phyloP scores from a whole-genome alignment of 805 yeast genomes.

The Tetrapisispora namnaoensis region DNA sequence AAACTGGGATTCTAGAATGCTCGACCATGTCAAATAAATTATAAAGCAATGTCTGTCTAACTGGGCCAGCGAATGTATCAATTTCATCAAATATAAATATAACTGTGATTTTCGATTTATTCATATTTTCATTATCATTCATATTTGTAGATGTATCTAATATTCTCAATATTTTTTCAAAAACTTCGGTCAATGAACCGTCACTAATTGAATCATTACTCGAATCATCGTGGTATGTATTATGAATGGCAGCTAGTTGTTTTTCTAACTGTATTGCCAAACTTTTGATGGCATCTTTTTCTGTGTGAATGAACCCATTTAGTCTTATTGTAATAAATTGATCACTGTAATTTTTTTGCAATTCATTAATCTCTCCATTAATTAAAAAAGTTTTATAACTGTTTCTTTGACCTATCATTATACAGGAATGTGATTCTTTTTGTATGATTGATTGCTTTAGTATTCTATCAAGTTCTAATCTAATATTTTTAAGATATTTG shows the following conservation, averaged over 20 bases:
- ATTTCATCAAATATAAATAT: slow-evolving; percentile 78
- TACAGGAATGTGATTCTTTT: slow-evolving; percentile 71
- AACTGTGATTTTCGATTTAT: slow-evolving; percentile 41
- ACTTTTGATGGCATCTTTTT: slow-evolving; percentile 68
- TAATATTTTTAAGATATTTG: slow-evolving; percentile 14
- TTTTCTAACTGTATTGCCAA: slow-evolving; percentile 75
- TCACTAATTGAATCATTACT: slow-evolving; percentile 35
- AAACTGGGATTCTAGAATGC: slow-evolving; percentile 54
- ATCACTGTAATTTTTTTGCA: slow-evolving; percentile 33
- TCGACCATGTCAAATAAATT: slow-evolving; percentile 84
- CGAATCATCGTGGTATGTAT: slow-evolving; percentile 7
- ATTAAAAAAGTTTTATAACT: slow-evolving; percentile 66
- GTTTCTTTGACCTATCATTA: slow-evolving; percentile 72
- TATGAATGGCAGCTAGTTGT: slow-evolving; percentile 29
- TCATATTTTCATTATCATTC: slow-evolving; percentile 13
- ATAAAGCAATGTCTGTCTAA: slow-evolving; percentile 76
- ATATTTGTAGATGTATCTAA: slow-evolving; percentile 30
- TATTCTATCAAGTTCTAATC: slow-evolving; percentile 43
- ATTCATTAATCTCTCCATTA: slow-evolving; percentile 41
- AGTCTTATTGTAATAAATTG: slow-evolving; percentile 55
- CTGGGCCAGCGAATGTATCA: slow-evolving; percentile 61
- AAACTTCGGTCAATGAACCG: slow-evolving; percentile 49
- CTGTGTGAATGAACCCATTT: slow-evolving; percentile 65
- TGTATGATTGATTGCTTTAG: slow-evolving; percentile 55
- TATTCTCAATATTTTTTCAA: slow-evolving; percentile 45